phyloP scores from a whole-genome alignment of 768 basidiomycete species.

The Russula brevipes region DNA sequence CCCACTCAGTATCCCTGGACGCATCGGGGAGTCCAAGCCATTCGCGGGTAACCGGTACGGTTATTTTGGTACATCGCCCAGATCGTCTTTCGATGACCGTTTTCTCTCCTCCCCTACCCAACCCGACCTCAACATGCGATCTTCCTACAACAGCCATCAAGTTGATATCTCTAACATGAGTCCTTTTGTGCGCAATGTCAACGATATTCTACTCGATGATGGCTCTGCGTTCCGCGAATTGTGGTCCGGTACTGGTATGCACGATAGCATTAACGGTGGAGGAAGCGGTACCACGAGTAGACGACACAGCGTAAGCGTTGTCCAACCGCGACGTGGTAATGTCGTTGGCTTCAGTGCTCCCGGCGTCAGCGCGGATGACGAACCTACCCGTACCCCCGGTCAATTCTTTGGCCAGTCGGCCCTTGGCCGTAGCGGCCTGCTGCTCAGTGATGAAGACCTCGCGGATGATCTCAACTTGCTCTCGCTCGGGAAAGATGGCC shows the following conservation, averaged over 20 bases:
- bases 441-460: slow-evolving; percentile 77
- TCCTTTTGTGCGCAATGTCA: slow-evolving; percentile 81
- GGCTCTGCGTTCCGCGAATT: slow-evolving; percentile 66
- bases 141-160: slow-evolving; percentile 38
- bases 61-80: slow-evolving; percentile 50
- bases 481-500: slow-evolving; percentile 46
- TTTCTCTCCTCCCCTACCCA: slow-evolving; percentile 44
- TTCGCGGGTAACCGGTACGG: slow-evolving; percentile 60
- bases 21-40: slow-evolving; percentile 61
- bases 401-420: slow-evolving; percentile 33
- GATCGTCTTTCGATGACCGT: slow-evolving; percentile 51
- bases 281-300: slow-evolving; percentile 81
- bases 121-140: slow-evolving; percentile 29
- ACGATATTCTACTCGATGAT: slow-evolving; percentile 71
- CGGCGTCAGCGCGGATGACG: slow-evolving; percentile 42
- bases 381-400: slow-evolving; percentile 32
- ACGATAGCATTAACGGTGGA: slow-evolving; percentile 56
- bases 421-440: slow-evolving; percentile 47
- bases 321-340: slow-evolving; percentile 61
- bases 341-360: slow-evolving; percentile 66
- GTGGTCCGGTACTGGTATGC: slow-evolving; percentile 66
- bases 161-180: slow-evolving; percentile 71
- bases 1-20: slow-evolving; percentile 52
- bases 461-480: slow-evolving; percentile 63
- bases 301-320: slow-evolving; percentile 77